Evolutionary conservation across 202 grass and related monocot genomes (phyloP), one percentile per base, ranked within the genome.

Genomic region (Digitaria exilis): DNA sequence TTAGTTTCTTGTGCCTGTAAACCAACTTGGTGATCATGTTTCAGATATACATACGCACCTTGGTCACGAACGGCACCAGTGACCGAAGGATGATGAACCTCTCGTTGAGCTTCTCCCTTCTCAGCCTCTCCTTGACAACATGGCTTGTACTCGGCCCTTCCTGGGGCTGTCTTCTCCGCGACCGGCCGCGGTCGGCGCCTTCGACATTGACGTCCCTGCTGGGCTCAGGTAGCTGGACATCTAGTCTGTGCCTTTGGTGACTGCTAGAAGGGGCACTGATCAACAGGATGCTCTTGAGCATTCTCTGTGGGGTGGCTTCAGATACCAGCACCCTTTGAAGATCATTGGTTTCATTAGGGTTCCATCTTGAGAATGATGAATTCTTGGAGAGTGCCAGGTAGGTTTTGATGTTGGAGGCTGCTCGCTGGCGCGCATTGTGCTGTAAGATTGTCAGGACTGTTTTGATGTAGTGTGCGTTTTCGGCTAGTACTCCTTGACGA

Each of bases 41-140:
- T 71, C 35, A 46, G 19, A 9, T 10, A 12, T 32, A 24, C n/a
- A 34, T 30, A 79, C n/a, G 8, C 67, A 88, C 95, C 95, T 98
- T 98, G 18, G 92, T 98, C n/a, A 98, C 93, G 64, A 93, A 98
- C 26, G 96, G 96, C 48, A 98, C 96, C 28, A 98, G 66, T 1
- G 96, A 92, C 5, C 93, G 77, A 26, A 98, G 87, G 59, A 93
- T 64, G 17, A 92, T 78, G 82, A 98, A 98, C 82, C 89, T 74
- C 82, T 98, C 91, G 9, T 98, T 95, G 17, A 98, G 91, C 80
- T 98, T 98, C 80, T 95, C 93, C 82, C 96, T 93, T 77, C 90
- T 78, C 3, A 79, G 71, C 7, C 93, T 74, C 63, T 98, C 96
- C 31, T 94, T 91, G 34, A 98, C 41, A 4, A 98, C 93, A 82